Percentiles rank a stretch among this genome's conserved stretches.
These are phyloP conservation scores for Anthostomella pinea DNA, from an alignment of 2,329 filamentous ascomycete genomes.

Conservation along the genomic window DNA sequence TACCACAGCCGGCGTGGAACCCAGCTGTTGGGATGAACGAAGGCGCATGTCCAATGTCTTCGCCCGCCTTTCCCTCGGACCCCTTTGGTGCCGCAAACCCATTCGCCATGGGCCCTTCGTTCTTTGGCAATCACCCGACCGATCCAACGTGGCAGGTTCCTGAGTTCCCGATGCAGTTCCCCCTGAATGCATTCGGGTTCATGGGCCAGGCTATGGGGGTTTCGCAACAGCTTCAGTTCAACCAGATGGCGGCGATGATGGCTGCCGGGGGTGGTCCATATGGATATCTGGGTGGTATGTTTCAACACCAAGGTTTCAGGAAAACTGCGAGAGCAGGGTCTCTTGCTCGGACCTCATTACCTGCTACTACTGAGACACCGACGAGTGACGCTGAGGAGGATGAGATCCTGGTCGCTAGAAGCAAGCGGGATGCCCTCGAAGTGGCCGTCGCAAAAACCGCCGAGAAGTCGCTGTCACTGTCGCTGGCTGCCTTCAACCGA, in stretches of 20 bases:
- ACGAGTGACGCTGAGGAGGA: conserved; percentile 24
- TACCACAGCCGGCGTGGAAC: conserved; percentile 9
- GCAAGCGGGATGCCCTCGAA: conserved; percentile 3
- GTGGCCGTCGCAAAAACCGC: not conserved
- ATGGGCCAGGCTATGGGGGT: conserved; percentile 16
- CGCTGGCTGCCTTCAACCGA: not conserved
- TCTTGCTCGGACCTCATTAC: conserved; percentile 9
- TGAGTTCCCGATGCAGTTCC: conserved; percentile 22
- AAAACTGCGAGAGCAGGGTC: conserved; percentile 18
- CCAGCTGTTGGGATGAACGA: conserved; percentile 2
- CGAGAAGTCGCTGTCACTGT: too few species aligned
- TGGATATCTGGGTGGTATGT: conserved; percentile 5
- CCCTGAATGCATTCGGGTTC: conserved; percentile 32
- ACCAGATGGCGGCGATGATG: conserved; percentile 11
- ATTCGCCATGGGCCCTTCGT: conserved; percentile 17
- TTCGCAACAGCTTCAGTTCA: conserved; percentile 10
- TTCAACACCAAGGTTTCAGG: conserved; percentile 8
- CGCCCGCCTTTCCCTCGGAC: conserved; percentile 18
- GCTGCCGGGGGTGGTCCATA: conserved; percentile 5
- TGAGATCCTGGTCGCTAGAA: conserved; percentile 23
- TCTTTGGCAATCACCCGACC: conserved; percentile 16
- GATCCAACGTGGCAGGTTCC: conserved; percentile 41
- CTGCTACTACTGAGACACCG: conserved; percentile 2
- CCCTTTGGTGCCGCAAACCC: conserved; percentile 15
- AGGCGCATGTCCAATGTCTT: conserved; percentile 16